phyloP scores from a whole-genome alignment of 768 basidiomycete species.

The Lentinula lateritia region DNA sequence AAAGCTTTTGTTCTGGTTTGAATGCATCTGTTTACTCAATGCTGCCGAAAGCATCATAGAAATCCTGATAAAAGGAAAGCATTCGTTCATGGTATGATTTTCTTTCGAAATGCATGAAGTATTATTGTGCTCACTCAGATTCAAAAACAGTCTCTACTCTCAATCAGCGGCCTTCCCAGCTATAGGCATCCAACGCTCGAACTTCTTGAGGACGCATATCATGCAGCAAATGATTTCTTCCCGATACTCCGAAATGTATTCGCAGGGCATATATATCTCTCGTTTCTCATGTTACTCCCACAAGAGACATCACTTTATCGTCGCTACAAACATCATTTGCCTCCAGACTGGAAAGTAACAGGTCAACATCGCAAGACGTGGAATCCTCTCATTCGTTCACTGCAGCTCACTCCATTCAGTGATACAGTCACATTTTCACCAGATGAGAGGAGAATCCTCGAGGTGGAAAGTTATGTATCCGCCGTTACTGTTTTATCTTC shows the following conservation, averaged over 20 bases:
- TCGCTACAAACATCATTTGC: neutral
- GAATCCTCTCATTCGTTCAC: neutral
- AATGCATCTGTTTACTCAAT: neutral
- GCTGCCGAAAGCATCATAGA: neutral
- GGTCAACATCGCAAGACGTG: neutral
- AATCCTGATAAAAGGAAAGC: neutral
- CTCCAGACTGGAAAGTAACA: neutral
- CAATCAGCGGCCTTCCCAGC: neutral
- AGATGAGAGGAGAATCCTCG: neutral
- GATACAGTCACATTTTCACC: neutral
- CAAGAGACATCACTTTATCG: neutral
- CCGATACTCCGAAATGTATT: neutral
- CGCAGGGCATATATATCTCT: neutral
- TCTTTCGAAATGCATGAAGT: neutral
- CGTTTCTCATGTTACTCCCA: neutral
- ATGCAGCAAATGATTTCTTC: constrained; percentile 1
- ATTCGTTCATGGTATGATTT: neutral
- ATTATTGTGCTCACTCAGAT: too few relatives aligned
- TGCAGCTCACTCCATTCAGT: neutral
- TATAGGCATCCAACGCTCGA: neutral
- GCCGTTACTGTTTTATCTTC: neutral
- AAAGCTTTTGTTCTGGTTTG: neutral
- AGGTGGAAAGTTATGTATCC: neutral
- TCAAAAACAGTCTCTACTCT: neutral
- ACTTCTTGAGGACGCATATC: neutral